Evolutionary conservation across 2,329 filamentous ascomycete species (phyloP).

Genomic region (Pseudopithomyces maydicus): DNA sequence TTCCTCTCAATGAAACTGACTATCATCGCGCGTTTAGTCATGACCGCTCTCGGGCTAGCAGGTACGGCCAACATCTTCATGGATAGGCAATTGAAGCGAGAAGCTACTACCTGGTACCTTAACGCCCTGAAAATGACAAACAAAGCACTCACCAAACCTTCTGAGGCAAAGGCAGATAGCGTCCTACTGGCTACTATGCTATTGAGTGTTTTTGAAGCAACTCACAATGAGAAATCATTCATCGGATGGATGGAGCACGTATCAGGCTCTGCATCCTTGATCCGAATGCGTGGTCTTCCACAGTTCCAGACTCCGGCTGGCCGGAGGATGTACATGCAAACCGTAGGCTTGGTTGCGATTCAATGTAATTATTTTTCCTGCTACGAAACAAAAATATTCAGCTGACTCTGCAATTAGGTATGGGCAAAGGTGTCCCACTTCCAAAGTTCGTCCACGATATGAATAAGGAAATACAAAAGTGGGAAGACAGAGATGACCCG

Average conservation of each 20-base stretch:
- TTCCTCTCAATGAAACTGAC: not conserved
- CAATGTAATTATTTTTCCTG: slow-evolving; percentile 16
- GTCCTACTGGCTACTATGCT: slow-evolving; percentile 38
- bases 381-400: not conserved
- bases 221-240: slow-evolving; percentile 34
- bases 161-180: slow-evolving; percentile 35
- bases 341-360: slow-evolving; percentile 30
- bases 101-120: slow-evolving; percentile 38
- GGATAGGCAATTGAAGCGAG: slow-evolving; percentile 29
- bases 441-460: slow-evolving; percentile 31
- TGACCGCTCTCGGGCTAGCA: slow-evolving; percentile 42
- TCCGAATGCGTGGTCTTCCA: slow-evolving; percentile 35
- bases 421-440: slow-evolving; percentile 27
- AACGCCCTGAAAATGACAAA: slow-evolving; percentile 41
- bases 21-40: slow-evolving; percentile 12
- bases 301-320: slow-evolving; percentile 37
- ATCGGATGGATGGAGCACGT: slow-evolving; percentile 43
- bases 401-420: not conserved
- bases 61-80: slow-evolving; percentile 36
- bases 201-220: slow-evolving; percentile 41
- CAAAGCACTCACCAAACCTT: slow-evolving; percentile 30
- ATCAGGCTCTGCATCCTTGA: slow-evolving; percentile 38
- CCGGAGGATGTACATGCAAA: slow-evolving; percentile 39
- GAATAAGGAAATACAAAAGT: slow-evolving; percentile 27
- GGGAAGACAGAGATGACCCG: slow-evolving; percentile 28